phyloP scores from a whole-genome alignment of 164 flowering plant genomes.

The Annona squamosa region DNA sequence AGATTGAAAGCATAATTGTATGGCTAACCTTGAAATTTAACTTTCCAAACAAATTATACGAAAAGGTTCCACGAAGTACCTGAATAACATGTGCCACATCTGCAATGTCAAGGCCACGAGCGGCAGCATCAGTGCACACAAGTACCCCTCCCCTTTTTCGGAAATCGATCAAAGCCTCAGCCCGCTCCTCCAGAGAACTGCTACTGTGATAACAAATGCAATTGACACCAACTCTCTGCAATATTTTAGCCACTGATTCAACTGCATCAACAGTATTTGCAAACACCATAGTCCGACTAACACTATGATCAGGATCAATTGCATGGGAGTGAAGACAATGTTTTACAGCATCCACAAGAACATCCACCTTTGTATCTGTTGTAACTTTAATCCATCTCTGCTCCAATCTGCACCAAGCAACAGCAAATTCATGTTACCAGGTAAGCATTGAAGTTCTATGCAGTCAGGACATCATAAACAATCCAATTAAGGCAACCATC shows the following conservation, averaged over 20 bases:
- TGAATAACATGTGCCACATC: slow-evolving; percentile 92
- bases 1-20: too few species aligned
- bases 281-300: slow-evolving; percentile 84
- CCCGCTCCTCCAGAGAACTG: slow-evolving; percentile 64
- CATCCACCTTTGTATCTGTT: slow-evolving; percentile 74
- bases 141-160: slow-evolving; percentile 73
- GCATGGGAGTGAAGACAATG: slow-evolving; percentile 22
- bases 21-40: too few species aligned
- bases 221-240: slow-evolving; percentile 51
- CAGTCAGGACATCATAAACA: not conserved
- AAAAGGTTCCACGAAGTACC: slow-evolving; percentile 29
- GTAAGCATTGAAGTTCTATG: not conserved
- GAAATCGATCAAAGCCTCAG: slow-evolving; percentile 51
- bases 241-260: slow-evolving; percentile 72
- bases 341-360: slow-evolving; percentile 67
- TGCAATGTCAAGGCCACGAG: slow-evolving; percentile 91
- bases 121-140: slow-evolving; percentile 98
- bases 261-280: slow-evolving; percentile 96
- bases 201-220: slow-evolving; percentile 74
- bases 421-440: not conserved
- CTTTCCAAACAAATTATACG: too few species aligned
- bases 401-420: slow-evolving; percentile 48
- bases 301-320: slow-evolving; percentile 20
- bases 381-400: slow-evolving; percentile 87
- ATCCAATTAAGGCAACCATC: not conserved